Evolutionary conservation across 305 asterid species (phyloP), one percentile per base, ranked within the genome.

Genomic region (Plantago lanceolata): DNA sequence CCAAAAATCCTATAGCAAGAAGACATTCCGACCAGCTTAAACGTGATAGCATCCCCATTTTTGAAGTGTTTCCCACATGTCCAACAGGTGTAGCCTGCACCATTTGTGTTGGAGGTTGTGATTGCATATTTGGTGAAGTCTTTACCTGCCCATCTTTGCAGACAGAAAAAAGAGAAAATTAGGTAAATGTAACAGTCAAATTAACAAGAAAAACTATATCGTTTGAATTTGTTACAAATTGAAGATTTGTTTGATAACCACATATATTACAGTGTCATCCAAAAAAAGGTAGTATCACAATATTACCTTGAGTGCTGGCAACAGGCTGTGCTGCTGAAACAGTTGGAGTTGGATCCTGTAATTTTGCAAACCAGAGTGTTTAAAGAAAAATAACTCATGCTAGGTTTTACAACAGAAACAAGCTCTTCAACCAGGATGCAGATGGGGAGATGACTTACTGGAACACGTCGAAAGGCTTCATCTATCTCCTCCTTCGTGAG

Each of bases 401-500:
- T 33, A 51, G 37, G 55, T n/a, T 57, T 45, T 20, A 43, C 29
- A 49, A 54, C 21, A 64, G 59, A 65, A 52, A 21, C 15, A 65
- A 51, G 55, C 16, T 37, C 33, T 68, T 64, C 11, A 60, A 54
- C 19, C 44, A 31, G 15, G 61, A 4, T 18, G 57, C 59, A 69
- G 65, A 52, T 67, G 65, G 24, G 17, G 47, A 49, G 44, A 44
- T 20, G 57, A 65, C 96, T 71, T 75, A 89, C 97, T 50, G 99
- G 99, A 79, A 93, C 95, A 59, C 89, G 92, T 50, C 87, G 85
- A 73, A 93, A 93, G 73, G 99, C 95, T 78, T 93, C 99, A 69
- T 93, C 99, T 31, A 93, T 93, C 82, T 93, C 99, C 85, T 89
- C 97, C 78, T 85, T 93, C 5, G 99, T 87, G 70, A 93, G 97